Conservation (phyloP, 306 rosid species). For the Cucurbita ficifolia region DNA sequence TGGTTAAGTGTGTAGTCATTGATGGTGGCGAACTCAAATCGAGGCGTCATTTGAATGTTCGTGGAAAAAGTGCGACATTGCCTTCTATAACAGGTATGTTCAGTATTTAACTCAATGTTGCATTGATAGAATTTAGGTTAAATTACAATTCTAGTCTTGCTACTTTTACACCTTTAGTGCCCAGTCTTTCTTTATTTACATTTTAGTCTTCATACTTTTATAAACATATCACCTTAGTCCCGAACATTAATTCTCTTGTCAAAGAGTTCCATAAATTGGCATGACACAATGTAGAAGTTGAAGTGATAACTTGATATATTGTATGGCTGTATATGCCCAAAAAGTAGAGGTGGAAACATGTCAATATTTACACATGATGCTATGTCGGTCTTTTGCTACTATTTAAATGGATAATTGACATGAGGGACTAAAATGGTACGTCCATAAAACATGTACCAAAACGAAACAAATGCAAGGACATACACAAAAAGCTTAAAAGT, state of each 20-base stretch:
- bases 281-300: background rate
- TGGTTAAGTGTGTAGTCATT: slow-evolving; percentile 69
- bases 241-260: background rate
- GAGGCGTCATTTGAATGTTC: slow-evolving; percentile 91
- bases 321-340: background rate
- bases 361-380: background rate
- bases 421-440: background rate
- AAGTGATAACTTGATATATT: background rate
- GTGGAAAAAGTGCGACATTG: slow-evolving; percentile 90
- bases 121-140: background rate
- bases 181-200: background rate
- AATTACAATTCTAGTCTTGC: background rate
- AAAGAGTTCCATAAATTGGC: background rate
- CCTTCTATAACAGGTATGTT: slow-evolving; percentile 87
- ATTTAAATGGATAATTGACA: background rate
- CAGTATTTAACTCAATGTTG: background rate
- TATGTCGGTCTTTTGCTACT: background rate
- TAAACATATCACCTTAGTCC: background rate
- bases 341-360: background rate
- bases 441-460: background rate
- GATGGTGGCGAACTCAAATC: slow-evolving; percentile 96
- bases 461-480: background rate
- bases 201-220: background rate
- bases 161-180: background rate
- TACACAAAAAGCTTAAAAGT: background rate